These are phyloP conservation scores for Syncephalastrum monosporum DNA, from an alignment of 371 early-diverging fungal species.

Conservation along the genomic window DNA sequence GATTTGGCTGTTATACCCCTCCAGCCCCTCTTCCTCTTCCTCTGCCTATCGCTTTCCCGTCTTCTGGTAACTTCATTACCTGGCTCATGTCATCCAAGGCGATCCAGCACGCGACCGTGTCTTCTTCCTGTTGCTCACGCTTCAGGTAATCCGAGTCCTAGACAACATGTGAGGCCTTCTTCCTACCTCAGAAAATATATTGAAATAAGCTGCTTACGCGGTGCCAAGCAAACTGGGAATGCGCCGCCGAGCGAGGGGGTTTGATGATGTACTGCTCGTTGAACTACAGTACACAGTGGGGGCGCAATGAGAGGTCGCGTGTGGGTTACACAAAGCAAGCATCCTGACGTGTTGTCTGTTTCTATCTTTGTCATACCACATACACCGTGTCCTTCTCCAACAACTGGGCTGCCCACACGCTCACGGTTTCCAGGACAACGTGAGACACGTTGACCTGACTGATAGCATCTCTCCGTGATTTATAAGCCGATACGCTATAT, in stretches of 20 bases:
- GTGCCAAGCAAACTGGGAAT: conserved; percentile 58
- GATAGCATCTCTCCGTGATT: conserved; percentile 27
- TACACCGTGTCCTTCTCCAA: conserved; percentile 16
- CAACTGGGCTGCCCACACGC: conserved; percentile 34
- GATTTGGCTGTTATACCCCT: neutral
- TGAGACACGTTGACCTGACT: conserved; percentile 13
- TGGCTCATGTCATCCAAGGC: conserved; percentile 43
- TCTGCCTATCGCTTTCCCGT: too few species aligned
- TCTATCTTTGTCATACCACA: conserved; percentile 15
- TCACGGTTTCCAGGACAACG: conserved; percentile 32
- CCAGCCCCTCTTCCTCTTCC: neutral
- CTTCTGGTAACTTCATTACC: conserved; percentile 5
- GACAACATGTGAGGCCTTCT: neutral
- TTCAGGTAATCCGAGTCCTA: conserved; percentile 46
- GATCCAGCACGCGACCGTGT: conserved; percentile 56
- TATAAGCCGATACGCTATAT: conserved; percentile 23
- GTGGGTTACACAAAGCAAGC: neutral
- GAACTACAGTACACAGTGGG: conserved; percentile 19
- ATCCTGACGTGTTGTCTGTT: neutral
- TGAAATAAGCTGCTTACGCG: conserved; percentile 22
- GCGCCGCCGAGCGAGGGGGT: conserved; percentile 36
- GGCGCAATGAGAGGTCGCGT: conserved; percentile 2
- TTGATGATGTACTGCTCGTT: conserved; percentile 68
- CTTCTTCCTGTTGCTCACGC: conserved; percentile 16
- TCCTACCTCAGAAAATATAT: neutral